Evolutionary conservation across 352 stramenopile genomes (phyloP).

Genomic region (Vaucheria bursata): DNA sequence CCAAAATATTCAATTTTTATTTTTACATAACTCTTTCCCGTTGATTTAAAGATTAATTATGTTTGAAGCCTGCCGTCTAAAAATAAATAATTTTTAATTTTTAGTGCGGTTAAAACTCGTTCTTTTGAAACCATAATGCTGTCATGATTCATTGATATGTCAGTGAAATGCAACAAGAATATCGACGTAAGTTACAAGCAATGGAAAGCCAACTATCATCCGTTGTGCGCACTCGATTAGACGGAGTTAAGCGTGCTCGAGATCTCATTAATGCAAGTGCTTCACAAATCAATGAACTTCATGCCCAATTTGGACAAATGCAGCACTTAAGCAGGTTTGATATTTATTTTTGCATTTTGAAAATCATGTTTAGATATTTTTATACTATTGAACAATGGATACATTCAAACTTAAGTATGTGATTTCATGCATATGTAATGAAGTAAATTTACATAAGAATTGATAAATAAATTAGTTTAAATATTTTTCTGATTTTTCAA

Average conservation of each 20-base stretch:
- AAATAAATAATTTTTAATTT: not conserved
- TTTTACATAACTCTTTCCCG: too few species aligned
- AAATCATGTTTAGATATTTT: too few species aligned
- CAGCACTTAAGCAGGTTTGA: conserved; percentile 14
- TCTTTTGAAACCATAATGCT: not conserved
- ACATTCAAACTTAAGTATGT: too few species aligned
- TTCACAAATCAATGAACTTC: conserved; percentile 28
- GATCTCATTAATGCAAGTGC: conserved; percentile 32
- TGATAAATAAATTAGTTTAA: too few species aligned
- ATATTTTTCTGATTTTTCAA: too few species aligned
- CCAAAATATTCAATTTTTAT: too few species aligned
- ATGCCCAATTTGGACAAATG: conserved; percentile 38
- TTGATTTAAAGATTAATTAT: too few species aligned
- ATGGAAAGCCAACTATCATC: conserved; percentile 36
- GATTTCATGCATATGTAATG: too few species aligned
- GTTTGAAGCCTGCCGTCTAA: not conserved
- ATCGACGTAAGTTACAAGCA: conserved; percentile 21
- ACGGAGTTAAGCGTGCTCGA: conserved; percentile 34
- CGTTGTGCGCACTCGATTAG: conserved; percentile 26
- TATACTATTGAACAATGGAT: too few species aligned
- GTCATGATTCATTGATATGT: conserved; percentile 5
- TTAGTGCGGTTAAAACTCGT: not conserved
- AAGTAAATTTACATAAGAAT: too few species aligned
- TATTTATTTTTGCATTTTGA: too few species aligned
- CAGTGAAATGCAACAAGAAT: conserved; percentile 29